Evolutionary conservation across 1,284 basidiomycete genomes (phyloP), one percentile per base, ranked within the genome.

Genomic region (Polyporus tsugae): DNA sequence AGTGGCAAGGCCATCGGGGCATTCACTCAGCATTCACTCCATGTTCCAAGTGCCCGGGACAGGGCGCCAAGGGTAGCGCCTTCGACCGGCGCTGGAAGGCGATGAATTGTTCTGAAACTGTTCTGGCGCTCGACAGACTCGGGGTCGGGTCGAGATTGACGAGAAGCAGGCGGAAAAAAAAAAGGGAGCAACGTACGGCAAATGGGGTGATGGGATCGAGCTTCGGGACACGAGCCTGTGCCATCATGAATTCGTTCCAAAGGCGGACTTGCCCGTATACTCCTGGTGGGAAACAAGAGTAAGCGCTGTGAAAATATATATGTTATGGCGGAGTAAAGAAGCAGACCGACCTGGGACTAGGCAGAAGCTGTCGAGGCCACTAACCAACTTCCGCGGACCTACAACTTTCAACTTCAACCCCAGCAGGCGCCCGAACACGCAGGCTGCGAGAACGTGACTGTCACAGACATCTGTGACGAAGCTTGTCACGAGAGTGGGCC

Each of bases 321-420:
- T 22, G 9, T 7, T 25, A 49, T 25, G 10, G 6, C 46, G 22
- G 46, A 49, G 22, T 25, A 7, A 49, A 49, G 46, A n/a, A 25
- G 46, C n/a, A 2, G 19, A 49, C 44, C 9, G 6, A 49, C 19
- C 44, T 49, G 44, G 9, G 22, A 49, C 9, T 13, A 13, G 39
- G 39, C 15, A 19, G 44, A n/a, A n/a, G 29, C 44, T 46, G 52
- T 49, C 5, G 6, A 22, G 10, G 22, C 6, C 17, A 29, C 42
- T 35, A 44, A 35, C 64, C 19, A 60, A 44, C 46, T 36, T 55
- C 35, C 25, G 41, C 46, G 68, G 65, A 66, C 68, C 68, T 69
- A 69, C 68, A 69, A 69, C 49, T 61, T 42, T 4, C 25, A 38
- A 69, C 64, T n/a, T n/a, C n/a, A n/a, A n/a, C 57, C 60, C 52